Conservation (phyloP, 306 rosid species). For the Quercus aquifolioides region DNA sequence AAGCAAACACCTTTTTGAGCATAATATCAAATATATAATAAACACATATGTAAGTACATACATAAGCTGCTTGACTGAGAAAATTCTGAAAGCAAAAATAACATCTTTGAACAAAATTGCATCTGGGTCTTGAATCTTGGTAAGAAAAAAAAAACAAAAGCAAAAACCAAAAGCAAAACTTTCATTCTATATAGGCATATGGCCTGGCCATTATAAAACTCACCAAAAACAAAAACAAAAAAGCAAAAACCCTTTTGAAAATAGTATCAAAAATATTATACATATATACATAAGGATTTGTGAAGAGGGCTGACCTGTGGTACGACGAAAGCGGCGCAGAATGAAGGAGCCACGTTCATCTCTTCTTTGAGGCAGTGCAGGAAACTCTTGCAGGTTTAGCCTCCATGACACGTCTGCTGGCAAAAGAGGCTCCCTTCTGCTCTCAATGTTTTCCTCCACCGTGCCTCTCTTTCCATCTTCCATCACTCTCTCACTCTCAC, state of each 20-base stretch:
- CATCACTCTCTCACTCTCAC: not conserved
- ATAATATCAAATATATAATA: not conserved
- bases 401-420: slow-evolving; percentile 27
- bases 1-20: not conserved
- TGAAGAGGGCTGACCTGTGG: slow-evolving; percentile 11
- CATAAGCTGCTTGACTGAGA: not conserved
- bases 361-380: not conserved
- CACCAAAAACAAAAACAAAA: not conserved
- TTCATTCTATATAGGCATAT: too few relatives aligned
- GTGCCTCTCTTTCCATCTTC: not conserved
- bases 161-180: too few relatives aligned
- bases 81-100: too few relatives aligned
- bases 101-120: too few relatives aligned
- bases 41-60: too few relatives aligned
- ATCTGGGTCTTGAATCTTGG: too few relatives aligned
- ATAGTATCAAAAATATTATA: not conserved
- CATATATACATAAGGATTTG: not conserved
- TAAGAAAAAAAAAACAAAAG: too few relatives aligned
- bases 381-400: slow-evolving; percentile 29
- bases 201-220: too few relatives aligned
- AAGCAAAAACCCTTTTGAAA: not conserved
- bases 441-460: not conserved
- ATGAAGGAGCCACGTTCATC: not conserved
- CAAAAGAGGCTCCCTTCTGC: slow-evolving; percentile 22
- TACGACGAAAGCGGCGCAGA: slow-evolving; percentile 18